Conservation (phyloP, 768 basidiomycete species). For the Porpolomopsis calyptriformis region DNA sequence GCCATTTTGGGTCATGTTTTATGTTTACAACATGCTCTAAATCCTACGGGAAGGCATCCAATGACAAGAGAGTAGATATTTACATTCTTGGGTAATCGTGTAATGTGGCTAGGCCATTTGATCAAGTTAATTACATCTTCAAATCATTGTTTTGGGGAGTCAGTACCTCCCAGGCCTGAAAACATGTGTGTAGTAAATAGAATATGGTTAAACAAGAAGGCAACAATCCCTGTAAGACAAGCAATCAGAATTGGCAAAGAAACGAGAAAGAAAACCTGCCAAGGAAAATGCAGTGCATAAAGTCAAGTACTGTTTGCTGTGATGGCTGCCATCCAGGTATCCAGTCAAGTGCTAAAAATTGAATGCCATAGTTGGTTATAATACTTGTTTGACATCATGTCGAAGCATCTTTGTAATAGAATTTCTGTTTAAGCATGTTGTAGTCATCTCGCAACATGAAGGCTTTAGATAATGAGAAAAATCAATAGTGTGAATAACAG, state of each 20-base stretch:
- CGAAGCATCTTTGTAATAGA: constrained; percentile 3
- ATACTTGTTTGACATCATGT: constrained; percentile 10
- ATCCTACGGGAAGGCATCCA: no score
- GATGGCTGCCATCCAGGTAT: constrained; percentile 19
- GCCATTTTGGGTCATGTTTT: no score
- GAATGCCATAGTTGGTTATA: constrained; percentile 13
- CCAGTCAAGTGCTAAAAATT: constrained; percentile 15
- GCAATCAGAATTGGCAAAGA: not conserved
- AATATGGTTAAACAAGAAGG: constrained; percentile 15
- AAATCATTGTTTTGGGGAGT: constrained; percentile 10
- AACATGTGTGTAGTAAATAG: constrained; percentile 19
- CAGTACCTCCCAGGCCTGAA: constrained; percentile 13
- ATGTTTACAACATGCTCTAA: no score
- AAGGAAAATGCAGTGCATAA: constrained; percentile 22
- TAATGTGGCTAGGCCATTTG: constrained; percentile 23
- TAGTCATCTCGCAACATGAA: constrained; percentile 11
- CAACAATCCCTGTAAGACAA: constrained; percentile 11
- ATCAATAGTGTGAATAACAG: no score
- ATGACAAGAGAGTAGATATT: not conserved
- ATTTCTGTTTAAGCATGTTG: constrained; percentile 8
- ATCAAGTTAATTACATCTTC: not conserved
- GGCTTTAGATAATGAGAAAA: no score
- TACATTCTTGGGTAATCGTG: constrained; percentile 23
- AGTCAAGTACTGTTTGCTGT: constrained; percentile 16
- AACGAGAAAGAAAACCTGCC: constrained; percentile 7